Percentiles rank a stretch among this genome's conserved stretches.
Conservation (phyloP, 148 eudicot genomes). For the Vaccinium corymbosum region DNA sequence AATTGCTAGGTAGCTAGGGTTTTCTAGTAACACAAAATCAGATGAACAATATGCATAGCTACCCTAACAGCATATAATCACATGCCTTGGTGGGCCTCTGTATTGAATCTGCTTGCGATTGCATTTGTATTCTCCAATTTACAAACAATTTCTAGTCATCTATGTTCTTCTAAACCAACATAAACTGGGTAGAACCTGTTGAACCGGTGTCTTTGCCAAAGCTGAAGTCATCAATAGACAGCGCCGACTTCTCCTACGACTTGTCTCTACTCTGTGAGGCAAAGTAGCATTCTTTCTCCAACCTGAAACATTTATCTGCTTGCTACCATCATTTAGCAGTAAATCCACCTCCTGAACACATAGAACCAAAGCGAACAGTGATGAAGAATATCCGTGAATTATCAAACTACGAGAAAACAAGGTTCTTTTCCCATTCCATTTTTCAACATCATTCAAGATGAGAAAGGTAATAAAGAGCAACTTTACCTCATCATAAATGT, state of each 20-base stretch:
- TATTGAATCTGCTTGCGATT: not conserved
- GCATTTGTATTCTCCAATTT: not conserved
- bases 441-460: slow-evolving; percentile 2
- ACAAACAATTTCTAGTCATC: slow-evolving; percentile 4
- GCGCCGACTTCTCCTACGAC: slow-evolving; percentile 93
- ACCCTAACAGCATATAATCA: slow-evolving; percentile 2
- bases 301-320: slow-evolving; percentile 74
- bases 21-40: not conserved
- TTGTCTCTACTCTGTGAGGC: slow-evolving; percentile 80
- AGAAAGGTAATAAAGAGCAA: not conserved
- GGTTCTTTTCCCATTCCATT: not conserved
- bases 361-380: slow-evolving; percentile 12
- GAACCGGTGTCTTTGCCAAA: slow-evolving; percentile 73
- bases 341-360: slow-evolving; percentile 88
- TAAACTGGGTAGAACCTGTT: slow-evolving; percentile 55
- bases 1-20: not conserved
- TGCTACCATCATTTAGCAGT: slow-evolving; percentile 97
- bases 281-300: slow-evolving; percentile 83
- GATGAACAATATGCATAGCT: not conserved
- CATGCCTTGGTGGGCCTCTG: not conserved
- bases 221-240: slow-evolving; percentile 95
- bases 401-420: not conserved
- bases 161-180: slow-evolving; percentile 2
- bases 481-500: slow-evolving; percentile 87
- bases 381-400: slow-evolving; percentile 4